Conservation (phyloP, 768 basidiomycete genomes). For the Leucosporidium yakuticum region DNA sequence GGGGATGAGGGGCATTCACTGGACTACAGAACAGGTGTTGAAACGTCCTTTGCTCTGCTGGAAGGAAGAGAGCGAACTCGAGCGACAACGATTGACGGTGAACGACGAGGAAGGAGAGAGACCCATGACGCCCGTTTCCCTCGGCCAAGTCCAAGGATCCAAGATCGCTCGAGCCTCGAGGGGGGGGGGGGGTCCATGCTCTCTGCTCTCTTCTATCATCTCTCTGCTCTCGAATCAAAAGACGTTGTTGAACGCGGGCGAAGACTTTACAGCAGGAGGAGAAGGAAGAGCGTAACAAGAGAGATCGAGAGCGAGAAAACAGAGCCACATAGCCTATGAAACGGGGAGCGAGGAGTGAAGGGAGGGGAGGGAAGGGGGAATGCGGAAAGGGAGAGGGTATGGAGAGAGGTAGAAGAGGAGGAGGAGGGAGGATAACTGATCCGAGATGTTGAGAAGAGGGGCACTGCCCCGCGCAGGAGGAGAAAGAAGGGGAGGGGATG, state of each 20-base stretch:
- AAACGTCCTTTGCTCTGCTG: neutral
- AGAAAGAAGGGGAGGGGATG: neutral
- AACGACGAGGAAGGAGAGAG: neutral
- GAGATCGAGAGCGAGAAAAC: neutral
- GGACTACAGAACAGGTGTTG: neutral
- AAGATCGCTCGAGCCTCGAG: too few species aligned
- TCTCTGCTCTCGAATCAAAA: too few species aligned
- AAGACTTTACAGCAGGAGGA: neutral
- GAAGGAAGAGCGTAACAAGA: conserved; percentile 2
- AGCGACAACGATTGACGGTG: neutral
- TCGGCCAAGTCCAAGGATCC: too few species aligned
- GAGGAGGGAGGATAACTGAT: neutral
- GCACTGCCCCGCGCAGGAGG: neutral
- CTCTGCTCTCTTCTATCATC: neutral
- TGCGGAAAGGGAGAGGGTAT: neutral
- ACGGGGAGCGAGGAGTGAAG: neutral
- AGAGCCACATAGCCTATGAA: neutral
- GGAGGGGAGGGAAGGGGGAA: neutral
- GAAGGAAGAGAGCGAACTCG: neutral
- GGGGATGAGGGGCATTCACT: neutral
- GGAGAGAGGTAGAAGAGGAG: neutral
- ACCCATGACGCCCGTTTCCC: too few species aligned
- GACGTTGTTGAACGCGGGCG: neutral
- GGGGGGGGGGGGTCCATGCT: neutral
- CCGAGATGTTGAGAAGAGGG: neutral